Evolutionary conservation across 331 rosid species (phyloP).

Genomic region (Stylosanthes scabra): DNA sequence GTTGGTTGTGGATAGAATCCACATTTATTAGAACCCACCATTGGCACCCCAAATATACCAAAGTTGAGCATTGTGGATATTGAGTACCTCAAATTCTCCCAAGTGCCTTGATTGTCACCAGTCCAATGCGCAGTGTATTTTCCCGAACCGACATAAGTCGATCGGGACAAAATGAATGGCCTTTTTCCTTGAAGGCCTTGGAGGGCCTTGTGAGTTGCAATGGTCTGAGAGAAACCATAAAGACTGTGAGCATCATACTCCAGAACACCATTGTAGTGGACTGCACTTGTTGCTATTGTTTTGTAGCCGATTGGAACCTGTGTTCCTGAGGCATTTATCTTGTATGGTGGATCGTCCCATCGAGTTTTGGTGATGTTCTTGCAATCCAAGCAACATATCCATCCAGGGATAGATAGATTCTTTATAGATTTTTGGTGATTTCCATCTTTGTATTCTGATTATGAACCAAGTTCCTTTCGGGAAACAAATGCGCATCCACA

Average conservation of each 20-base stretch:
- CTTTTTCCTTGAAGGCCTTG: constrained; percentile 77
- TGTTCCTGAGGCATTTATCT: constrained; percentile 80
- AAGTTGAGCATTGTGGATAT: constrained; percentile 88
- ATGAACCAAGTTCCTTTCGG: too few species aligned
- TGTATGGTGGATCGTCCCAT: constrained; percentile 97
- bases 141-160: constrained; percentile 90
- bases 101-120: constrained; percentile 84
- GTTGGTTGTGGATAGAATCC: constrained; percentile 92
- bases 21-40: constrained; percentile 95
- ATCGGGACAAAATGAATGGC: constrained; percentile 81
- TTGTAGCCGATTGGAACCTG: constrained; percentile 80
- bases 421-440: too few species aligned
- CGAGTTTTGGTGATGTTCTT: constrained; percentile 79
- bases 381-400: constrained; percentile 92
- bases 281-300: constrained; percentile 92
- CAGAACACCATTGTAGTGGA: constrained; percentile 79
- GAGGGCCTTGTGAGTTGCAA: constrained; percentile 89
- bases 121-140: constrained; percentile 96
- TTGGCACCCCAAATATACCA: constrained; percentile 93
- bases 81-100: constrained; percentile 80
- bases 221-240: constrained; percentile 81
- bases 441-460: too few species aligned
- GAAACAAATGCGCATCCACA: too few species aligned
- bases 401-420: too few species aligned
- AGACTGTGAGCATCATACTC: constrained; percentile 96